Conservation (phyloP, 1,284 basidiomycete species). For the Irpex sp. region DNA sequence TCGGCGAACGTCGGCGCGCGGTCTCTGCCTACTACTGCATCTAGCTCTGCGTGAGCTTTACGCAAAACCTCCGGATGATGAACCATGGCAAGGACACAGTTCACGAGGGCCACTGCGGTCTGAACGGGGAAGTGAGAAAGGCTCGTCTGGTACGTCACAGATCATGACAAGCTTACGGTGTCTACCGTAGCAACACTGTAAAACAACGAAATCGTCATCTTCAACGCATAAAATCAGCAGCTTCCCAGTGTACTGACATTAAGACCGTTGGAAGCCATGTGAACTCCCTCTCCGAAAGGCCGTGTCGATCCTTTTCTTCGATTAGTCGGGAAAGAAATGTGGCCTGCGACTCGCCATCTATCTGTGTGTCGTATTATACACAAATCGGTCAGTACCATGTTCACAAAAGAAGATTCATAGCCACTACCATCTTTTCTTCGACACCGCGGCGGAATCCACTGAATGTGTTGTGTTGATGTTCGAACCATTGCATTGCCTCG, state of each 20-base stretch:
- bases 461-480: background rate
- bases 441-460: background rate
- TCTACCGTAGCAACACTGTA: background rate
- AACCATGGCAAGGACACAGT: conserved; percentile 37
- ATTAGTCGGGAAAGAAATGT: background rate
- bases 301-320: background rate
- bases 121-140: conserved; percentile 13
- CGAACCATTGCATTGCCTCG: background rate
- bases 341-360: background rate
- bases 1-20: conserved; percentile 40
- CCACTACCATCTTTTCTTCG: background rate
- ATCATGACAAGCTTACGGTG: background rate
- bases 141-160: too few species aligned
- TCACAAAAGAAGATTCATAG: background rate
- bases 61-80: conserved; percentile 33
- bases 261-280: background rate
- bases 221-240: conserved; percentile 3
- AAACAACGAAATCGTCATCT: background rate
- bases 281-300: background rate
- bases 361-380: background rate
- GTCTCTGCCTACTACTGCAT: conserved; percentile 31
- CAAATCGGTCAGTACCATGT: background rate
- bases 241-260: background rate
- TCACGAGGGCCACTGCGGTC: conserved; percentile 38
- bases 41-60: conserved; percentile 38